Evolutionary conservation across 1,284 basidiomycete genomes (phyloP), one percentile per base, ranked within the genome.

Genomic region (Cystobasidium slooffiae): DNA sequence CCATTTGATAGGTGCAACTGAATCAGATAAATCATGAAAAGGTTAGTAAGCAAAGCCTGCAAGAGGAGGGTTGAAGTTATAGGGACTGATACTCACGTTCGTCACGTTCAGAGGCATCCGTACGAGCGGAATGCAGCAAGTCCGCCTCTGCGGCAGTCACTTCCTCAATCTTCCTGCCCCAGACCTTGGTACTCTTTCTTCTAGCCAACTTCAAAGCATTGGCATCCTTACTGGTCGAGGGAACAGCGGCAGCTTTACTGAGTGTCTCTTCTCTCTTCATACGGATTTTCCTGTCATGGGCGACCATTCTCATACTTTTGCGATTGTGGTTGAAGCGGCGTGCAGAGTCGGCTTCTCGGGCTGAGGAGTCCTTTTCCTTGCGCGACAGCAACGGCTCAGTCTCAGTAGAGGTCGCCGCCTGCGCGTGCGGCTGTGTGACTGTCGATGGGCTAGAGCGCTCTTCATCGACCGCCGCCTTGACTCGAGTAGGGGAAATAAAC

Each of bases 121-220:
- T 81, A 0, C 76, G 77, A 2, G 81, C 78, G 55, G 80, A 80
- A 46, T 83, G 81, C 24, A 77, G 76, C 14, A 78, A 53, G 20
- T 82, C 79, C 61, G 85, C 81, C 65, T 84, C 81, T 1, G 84
- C 88, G 22, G 92, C 90, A 4, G 90, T 92, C 75, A 99, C 94
- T 83, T 99, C 97, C 79, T 97, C 93, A 43, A 97, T 84, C 78
- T 88, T 89, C 80, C 91, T 93, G 18, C 93, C 96, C 94, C 97
- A 99, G 76, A 99, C 86, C 83, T 96, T 97, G 49, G 95, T 97
- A 81, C 91, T 94, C 80, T 93, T 86, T 81, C 93, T 90, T 59
- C 93, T 87, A 75, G 90, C 80, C 70, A 91, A 82, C 66, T 85
- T 86, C 39, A 86, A 41, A 12, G 47, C 63, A 22, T 61, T 52